Percentiles rank a stretch among this genome's conserved stretches.
These are phyloP conservation scores for Patellifolia procumbens DNA, from an alignment of 179 eudicot species.

Conservation along the genomic window DNA sequence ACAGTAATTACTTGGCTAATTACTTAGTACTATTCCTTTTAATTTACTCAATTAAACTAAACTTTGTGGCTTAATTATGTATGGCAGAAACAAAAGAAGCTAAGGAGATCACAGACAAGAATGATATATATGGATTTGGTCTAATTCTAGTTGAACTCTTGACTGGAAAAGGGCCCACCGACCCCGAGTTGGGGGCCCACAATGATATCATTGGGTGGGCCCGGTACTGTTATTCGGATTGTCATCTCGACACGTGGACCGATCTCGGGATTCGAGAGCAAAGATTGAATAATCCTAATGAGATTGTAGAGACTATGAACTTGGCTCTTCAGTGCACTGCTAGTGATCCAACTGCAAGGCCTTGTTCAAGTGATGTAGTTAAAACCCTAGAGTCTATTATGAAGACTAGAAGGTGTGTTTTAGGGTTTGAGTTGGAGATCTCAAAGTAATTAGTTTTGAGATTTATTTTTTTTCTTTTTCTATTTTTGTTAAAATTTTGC, in stretches of 20 bases:
- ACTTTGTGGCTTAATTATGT: slow-evolving; percentile 10
- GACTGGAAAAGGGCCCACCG: slow-evolving; percentile 61
- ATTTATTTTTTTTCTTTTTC: not conserved
- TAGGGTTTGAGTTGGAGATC: slow-evolving; percentile 45
- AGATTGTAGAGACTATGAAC: slow-evolving; percentile 74
- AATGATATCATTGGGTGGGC: slow-evolving; percentile 72
- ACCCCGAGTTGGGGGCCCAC: slow-evolving; percentile 50
- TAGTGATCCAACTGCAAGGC: slow-evolving; percentile 60
- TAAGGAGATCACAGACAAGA: slow-evolving; percentile 59
- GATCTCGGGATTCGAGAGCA: slow-evolving; percentile 49
- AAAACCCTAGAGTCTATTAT: slow-evolving; percentile 51
- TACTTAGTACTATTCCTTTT: not conserved
- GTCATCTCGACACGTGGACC: slow-evolving; percentile 81
- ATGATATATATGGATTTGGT: slow-evolving; percentile 73
- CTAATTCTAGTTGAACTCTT: slow-evolving; percentile 67
- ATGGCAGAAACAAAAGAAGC: slow-evolving; percentile 57
- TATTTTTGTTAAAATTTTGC: slow-evolving; percentile 8
- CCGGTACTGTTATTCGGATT: slow-evolving; percentile 75
- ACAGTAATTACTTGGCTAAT: not conserved
- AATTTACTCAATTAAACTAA: not conserved
- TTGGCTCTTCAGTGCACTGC: slow-evolving; percentile 78
- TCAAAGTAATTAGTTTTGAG: slow-evolving; percentile 17
- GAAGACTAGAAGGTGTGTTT: slow-evolving; percentile 51
- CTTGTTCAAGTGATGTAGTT: slow-evolving; percentile 57
- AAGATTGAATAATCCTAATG: slow-evolving; percentile 35